These are phyloP conservation scores for Botryotinia globosa DNA, from an alignment of 2,329 filamentous ascomycete species.

Conservation along the genomic window DNA sequence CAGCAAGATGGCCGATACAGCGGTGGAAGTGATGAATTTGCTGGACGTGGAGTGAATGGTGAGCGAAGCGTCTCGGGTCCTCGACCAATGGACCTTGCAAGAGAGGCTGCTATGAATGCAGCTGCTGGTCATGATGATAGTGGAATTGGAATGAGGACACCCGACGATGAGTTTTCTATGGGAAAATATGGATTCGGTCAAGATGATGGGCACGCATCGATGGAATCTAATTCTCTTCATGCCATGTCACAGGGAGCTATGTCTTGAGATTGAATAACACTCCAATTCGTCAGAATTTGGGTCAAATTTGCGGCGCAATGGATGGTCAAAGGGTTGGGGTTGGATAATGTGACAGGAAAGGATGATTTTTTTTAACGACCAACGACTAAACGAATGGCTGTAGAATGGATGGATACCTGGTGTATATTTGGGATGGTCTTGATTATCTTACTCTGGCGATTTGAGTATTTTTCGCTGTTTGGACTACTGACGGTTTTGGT, in stretches of 20 bases:
- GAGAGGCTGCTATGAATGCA: slow-evolving; percentile 46
- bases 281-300: neutral
- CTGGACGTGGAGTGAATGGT: slow-evolving; percentile 28
- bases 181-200: slow-evolving; percentile 53
- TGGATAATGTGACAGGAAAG: slow-evolving; percentile 19
- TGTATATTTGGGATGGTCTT: slow-evolving; percentile 22
- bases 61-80: slow-evolving; percentile 28
- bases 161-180: slow-evolving; percentile 62
- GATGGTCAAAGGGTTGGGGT: slow-evolving; percentile 14
- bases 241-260: slow-evolving; percentile 13
- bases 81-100: slow-evolving; percentile 41
- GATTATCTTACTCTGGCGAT: slow-evolving; percentile 15
- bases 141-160: slow-evolving; percentile 68
- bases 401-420: slow-evolving; percentile 22
- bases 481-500: slow-evolving; percentile 15
- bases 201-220: slow-evolving; percentile 28
- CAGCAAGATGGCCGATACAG: slow-evolving; percentile 36
- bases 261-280: slow-evolving; percentile 5
- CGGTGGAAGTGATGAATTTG: slow-evolving; percentile 37
- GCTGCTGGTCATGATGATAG: slow-evolving; percentile 65
- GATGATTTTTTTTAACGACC: slow-evolving; percentile 21
- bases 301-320: slow-evolving; percentile 14
- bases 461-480: slow-evolving; percentile 5
- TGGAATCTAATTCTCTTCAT: slow-evolving; percentile 27
- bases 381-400: slow-evolving; percentile 21